These are phyloP conservation scores for Linderniella brevidens DNA, from an alignment of 257 asterid genomes.

Conservation along the genomic window DNA sequence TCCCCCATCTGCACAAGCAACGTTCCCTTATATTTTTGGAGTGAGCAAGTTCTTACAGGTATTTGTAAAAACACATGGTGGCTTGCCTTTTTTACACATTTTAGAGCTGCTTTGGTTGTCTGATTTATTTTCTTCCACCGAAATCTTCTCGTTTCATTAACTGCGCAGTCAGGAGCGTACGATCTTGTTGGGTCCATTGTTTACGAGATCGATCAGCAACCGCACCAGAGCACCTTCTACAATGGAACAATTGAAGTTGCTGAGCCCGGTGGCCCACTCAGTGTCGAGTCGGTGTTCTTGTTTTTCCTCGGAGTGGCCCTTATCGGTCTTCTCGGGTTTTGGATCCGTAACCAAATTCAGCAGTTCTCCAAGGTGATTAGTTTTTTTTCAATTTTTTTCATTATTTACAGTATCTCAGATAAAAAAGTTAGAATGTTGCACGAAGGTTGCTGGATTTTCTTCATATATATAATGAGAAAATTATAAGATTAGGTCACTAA, in stretches of 20 bases:
- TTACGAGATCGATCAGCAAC: constrained; percentile 69
- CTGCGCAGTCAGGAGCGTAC: constrained; percentile 76
- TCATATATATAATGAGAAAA: too few species aligned
- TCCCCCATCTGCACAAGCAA: constrained; percentile 85
- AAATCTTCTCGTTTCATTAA: constrained; percentile 2
- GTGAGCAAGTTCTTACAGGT: constrained; percentile 99
- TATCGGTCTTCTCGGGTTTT: constrained; percentile 45
- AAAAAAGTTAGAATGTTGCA: not conserved
- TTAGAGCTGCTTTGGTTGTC: constrained; percentile 5
- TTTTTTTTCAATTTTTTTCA: not conserved
- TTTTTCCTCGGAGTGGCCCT: constrained; percentile 69
- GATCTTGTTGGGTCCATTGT: constrained; percentile 83
- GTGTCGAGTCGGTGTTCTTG: constrained; percentile 90
- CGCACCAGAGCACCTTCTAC: constrained; percentile 73
- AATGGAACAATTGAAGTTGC: constrained; percentile 88
- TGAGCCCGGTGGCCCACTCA: constrained; percentile 68
- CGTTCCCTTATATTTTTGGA: constrained; percentile 71
- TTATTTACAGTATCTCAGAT: not conserved
- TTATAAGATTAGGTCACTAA: too few species aligned
- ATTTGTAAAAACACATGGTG: constrained; percentile 7
- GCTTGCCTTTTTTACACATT: constrained; percentile 4
- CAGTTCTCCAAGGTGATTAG: constrained; percentile 56
- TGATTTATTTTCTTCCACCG: constrained; percentile 2
- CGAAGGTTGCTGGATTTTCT: not conserved
- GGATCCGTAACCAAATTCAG: constrained; percentile 57